phyloP scores from a whole-genome alignment of 495 filamentous ascomycete genomes.

The Venustampulla echinocandica region DNA sequence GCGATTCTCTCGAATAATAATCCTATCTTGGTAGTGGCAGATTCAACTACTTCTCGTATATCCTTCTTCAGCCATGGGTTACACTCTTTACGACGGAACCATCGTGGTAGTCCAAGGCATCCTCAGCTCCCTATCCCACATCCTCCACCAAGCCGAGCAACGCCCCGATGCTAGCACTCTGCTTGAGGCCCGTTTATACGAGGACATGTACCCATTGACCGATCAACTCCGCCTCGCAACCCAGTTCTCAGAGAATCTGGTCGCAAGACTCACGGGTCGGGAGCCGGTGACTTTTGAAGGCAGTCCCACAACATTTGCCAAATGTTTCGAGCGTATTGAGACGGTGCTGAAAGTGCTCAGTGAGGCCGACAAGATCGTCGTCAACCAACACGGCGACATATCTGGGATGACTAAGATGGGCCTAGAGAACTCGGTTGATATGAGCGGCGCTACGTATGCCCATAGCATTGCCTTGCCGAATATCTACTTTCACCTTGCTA shows the following conservation, averaged over 20 bases:
- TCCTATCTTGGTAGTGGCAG: too few species aligned
- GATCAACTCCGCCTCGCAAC: slow-evolving; percentile 14
- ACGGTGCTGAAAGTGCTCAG: slow-evolving; percentile 30
- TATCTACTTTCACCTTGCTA: slow-evolving; percentile 48
- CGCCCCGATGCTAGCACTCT: slow-evolving; percentile 19
- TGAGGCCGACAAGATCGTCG: slow-evolving; percentile 24
- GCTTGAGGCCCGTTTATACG: slow-evolving; percentile 21
- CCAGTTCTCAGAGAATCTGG: slow-evolving; percentile 12
- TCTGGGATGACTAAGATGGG: slow-evolving; percentile 18
- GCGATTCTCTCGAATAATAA: too few species aligned
- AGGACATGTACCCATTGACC: slow-evolving; percentile 14
- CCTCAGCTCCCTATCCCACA: slow-evolving; percentile 27
- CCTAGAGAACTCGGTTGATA: slow-evolving; percentile 21
- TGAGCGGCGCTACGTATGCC: slow-evolving; percentile 25
- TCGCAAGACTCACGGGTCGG: slow-evolving; percentile 8
- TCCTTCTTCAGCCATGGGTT: slow-evolving; percentile 20
- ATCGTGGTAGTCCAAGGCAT: slow-evolving; percentile 22
- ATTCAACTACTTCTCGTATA: too few species aligned
- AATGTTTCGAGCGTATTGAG: slow-evolving; percentile 29
- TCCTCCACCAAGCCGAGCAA: slow-evolving; percentile 25
- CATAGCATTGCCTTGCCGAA: slow-evolving; percentile 38
- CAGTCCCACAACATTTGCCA: slow-evolving; percentile 29
- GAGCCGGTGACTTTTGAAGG: slow-evolving; percentile 23
- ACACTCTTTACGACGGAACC: slow-evolving; percentile 29
- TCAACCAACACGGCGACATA: slow-evolving; percentile 15